Evolutionary conservation across 768 basidiomycete genomes (phyloP), one percentile per base, ranked within the genome.

Genomic region (Boletellus ananiceps): DNA sequence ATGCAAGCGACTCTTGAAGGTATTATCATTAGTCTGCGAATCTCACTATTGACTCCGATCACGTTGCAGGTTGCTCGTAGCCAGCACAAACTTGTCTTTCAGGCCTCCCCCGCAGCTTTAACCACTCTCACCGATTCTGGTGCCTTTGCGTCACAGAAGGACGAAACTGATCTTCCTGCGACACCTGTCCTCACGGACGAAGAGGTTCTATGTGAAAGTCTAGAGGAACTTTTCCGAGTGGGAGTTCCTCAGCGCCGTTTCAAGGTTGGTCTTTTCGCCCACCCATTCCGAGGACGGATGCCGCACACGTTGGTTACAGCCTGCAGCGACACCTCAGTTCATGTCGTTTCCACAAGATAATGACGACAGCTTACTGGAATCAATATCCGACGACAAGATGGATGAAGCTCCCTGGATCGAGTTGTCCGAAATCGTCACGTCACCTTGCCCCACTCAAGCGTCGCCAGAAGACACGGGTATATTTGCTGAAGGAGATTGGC

Each of bases 1-100:
- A 50, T 80, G 72, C 58, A 58, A 60, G 45, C 69, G 65, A 8
- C 62, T 77, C 16, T 57, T 84, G 15, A 74, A 77, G 75, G 84
- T 83, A 62, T 44, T 83, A 62, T 44, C 40, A n/a, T 15, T 34
- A 41, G 16, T 14, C 37, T 38, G n/a, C 37, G 18, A 7, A 33
- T 43, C 15, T 39, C 16, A 21, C 4, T 29, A 50, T 47, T 54
- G 47, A 51, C 56, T 53, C 51, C 55, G 52, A 58, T 44, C 40
- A 16, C 42, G 31, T 27, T 35, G 42, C 46, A 67, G 66, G 37
- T 53, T 23, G 58, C 66, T 13, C 62, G 57, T n/a, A 43, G 44
- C 34, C 57, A 58, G 19, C 61, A 64, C 39, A 56, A 54, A 45
- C 54, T 43, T 45, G 37, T 69, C 51, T 65, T 70, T 21, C 54